Base-by-base conservation (phyloP, 805 yeast genomes). In the Metschnikowia similis region DNA sequence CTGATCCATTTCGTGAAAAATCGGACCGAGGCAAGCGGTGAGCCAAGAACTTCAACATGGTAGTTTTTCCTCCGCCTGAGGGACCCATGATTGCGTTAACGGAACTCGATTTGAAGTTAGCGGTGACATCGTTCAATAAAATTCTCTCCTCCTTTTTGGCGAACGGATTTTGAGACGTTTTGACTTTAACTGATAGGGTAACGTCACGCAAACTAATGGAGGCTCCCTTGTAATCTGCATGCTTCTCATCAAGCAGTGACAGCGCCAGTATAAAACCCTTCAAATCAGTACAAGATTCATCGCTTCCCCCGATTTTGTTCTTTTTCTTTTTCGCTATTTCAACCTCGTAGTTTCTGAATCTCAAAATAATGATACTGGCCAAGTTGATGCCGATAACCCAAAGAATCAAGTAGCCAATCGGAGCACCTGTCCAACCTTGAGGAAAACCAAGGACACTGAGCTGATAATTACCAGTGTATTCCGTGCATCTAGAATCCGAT, bases 11-110 rank as follows among this genome's bases (percentile, higher is more conserved):
- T 1, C 62, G 44, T 8, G 56, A 45, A 44, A 55, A 71, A 4
- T 55, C 50, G 1, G 64, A 55, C 3, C 57, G 46, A 27, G 57
- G 53, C 8, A 83, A 62, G 47, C 94, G 72, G 21, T 83, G 81
- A 17, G 94, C 82, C 16, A 86, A 67, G 35, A 76, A 66, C 60
- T 84, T 86, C 54, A 86, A 66, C 40, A 87, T 62, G 0, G 91
- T 81, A 0, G 89, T 82, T 59, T 86, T 86, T 8, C 92, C 94
- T 0, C 87, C 81, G 0, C 92, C 92, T 0, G 90, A 85, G 0
- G 92, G 91, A 0, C 94, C 94, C 83, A 86, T 79, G 40, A 86
- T 84, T 4, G 84, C 88, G 60, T 84, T 86, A 8, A 87, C 69
- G 38, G 79, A 72, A 13, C 84, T 82, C 2, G 83, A 74, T 29